Evolutionary conservation across 331 rosid genomes (phyloP), one percentile per base, ranked within the genome.

Genomic region (Phaseolus coccineus): DNA sequence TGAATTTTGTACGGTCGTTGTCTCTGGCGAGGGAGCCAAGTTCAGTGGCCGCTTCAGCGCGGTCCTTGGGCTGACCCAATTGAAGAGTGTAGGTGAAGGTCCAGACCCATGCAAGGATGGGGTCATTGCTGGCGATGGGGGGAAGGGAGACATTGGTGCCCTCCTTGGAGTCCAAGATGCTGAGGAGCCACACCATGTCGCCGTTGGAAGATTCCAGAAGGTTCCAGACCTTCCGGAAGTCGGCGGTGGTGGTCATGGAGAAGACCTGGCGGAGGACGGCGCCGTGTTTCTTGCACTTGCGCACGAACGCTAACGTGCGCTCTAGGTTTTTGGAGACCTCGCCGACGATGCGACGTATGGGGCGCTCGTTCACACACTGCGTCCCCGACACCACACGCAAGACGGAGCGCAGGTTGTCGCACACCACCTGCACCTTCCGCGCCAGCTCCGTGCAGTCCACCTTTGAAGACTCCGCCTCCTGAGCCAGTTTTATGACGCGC

Each of bases 21-120:
- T 81, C 97, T 0, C 8, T 24, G 19, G 97, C 92, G 0, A 91
- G 84, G 0, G 94, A 82, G 0, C 80, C 91, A 1, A 94, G 82
- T 24, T 62, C 81, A 10, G 71, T 88, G 2, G 97, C 93, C 0
- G 96, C 95, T 0, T 92, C 98, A 24, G 86, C 86, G 0, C 96
- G 92, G 30, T 89, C 91, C 63, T 64, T 91, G 25, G 89, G 79
- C 73, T 86, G 89, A 28, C 98, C 97, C 91, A 91, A 83, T 55
- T 92, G 98, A n/a, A 92, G 83, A 1, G 94, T 81, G 22, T 93
- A 87, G 33, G 81, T 87, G 68, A 28, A 72, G 39, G 92, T 84
- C 98, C 98, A 92, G 1, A 94, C 96, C 94, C 96, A 92, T 0
- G 97, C 91, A 4, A 94, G 84, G 5, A 90, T 94, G 0, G 97